Base-by-base conservation (phyloP, 805 yeast genomes). In the Schwanniomyces pseudopolymorphus region DNA sequence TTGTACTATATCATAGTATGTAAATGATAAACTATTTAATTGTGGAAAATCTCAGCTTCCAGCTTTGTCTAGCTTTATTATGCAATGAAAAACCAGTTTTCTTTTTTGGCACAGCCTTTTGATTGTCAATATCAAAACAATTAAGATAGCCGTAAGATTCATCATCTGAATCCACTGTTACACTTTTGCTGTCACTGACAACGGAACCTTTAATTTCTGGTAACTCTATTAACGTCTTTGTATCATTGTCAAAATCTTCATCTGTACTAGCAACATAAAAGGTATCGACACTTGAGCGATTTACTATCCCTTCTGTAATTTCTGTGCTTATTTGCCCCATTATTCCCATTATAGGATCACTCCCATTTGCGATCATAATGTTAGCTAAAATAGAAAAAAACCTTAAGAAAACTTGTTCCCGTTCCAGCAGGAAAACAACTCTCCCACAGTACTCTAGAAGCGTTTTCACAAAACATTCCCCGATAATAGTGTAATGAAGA, bases 381-480 rank as follows among this genome's bases (percentile, higher is more conserved):
- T 38, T 33, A 3, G 45, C 36, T 8, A 50, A 33, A 10, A 31
- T 33, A 8, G 43, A 43, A 35, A 46, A 49, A 33, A 54, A 54
- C 4, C 36, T 24, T 19, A 47, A 39, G 49, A 51, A 54, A 3
- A 44, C 33, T 1, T 26, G 21, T 40, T 52, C 57, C 5, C 27
- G 19, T 22, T 48, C 53, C 10, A 46, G 22, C 9, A 54, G 14
- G 39, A 50, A 53, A 7, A 8, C 13, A 4, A 33, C 40, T 19
- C 55, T 43, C 31, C 45, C 44, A 3, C 47, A 31, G 8, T 26
- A 24, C 3, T 54, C 51, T 14, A 44, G 14, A 3, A 58, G 43
- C 0, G 52, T 27, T n/a, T 26, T 19, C 10, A 51, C 37, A n/a
- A 59, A 45, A 5, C 48, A 33, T 40, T 62, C 60, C 2, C 66